Base-by-base conservation (phyloP, 192 early-diverging fungal species). In the Rhizophagus prolifer region DNA sequence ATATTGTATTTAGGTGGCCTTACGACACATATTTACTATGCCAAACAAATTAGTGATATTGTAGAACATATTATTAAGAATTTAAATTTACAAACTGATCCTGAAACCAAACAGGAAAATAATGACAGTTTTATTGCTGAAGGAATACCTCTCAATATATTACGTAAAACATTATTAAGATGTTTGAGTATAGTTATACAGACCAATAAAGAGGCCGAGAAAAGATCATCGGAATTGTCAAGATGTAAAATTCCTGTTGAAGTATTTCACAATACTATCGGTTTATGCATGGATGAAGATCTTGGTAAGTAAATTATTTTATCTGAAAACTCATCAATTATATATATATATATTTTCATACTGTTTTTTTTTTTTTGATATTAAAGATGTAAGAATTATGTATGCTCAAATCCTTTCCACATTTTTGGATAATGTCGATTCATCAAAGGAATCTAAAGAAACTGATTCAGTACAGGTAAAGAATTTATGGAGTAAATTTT, bases 11-110 rank as follows among this genome's bases (percentile, higher is more conserved):
- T 76, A 85, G 84, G 84, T 59, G 86, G 86, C 9, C 75, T 89
- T 62, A 85, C 84, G 6, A 85, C 81, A 1, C 88, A 89, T 36
- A 86, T 85, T 25, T 89, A 89, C 44, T 89, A 89, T 70, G 79
- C 82, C 1, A 87, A 87, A 65, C 88, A 89, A 74, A 66, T 87
- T 5, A 82, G 84, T 58, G 86, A 89, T 62, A 89, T 89, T 21
- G 84, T 86, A 25, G 84, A 84, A 26, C 83, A 86, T 66, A 82
- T 89, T 46, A 76, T 84, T 46, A 77, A 78, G 72, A 83, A 84
- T 60, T 67, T 89, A 21, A 74, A 75, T 4, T 77, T 71, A 63
- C 74, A 82, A 58, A 26, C 74, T 21, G 76, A 70, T 5, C 25
- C 41, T 19, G 21, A 10, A 8, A 74, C 80, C 28, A 65, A 77